phyloP scores from a whole-genome alignment of 2,329 filamentous ascomycete genomes.

The Verruconis gallopava region DNA sequence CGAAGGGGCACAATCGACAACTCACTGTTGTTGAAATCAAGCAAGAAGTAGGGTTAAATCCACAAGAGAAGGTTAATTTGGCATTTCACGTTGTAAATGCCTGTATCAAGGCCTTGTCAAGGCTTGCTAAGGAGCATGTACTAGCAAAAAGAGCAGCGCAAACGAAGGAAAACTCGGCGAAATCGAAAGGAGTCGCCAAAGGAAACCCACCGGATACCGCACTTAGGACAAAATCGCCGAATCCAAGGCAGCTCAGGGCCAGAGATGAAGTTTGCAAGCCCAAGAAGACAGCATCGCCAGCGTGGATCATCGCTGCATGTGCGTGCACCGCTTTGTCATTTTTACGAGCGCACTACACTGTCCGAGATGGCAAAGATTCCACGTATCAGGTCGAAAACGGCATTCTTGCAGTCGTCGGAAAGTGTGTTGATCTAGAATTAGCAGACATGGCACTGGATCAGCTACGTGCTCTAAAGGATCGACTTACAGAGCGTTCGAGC shows the following conservation, averaged over 20 bases:
- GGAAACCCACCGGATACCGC: background rate
- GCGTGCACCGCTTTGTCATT: slow-evolving; percentile 11
- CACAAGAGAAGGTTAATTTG: slow-evolving; percentile 51
- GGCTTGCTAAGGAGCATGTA: slow-evolving; percentile 42
- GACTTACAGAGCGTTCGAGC: too few relatives aligned
- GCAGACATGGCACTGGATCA: slow-evolving; percentile 59
- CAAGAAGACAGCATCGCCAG: background rate
- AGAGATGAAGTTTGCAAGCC: background rate
- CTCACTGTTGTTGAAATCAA: slow-evolving; percentile 2
- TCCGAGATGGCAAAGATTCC: slow-evolving; percentile 35
- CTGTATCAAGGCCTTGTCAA: slow-evolving; percentile 54
- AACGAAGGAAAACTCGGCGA: background rate
- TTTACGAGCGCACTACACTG: slow-evolving; percentile 12
- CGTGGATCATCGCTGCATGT: slow-evolving; percentile 2
- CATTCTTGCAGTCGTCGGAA: slow-evolving; percentile 55
- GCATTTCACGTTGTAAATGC: slow-evolving; percentile 63
- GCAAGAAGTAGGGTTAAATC: slow-evolving; percentile 25
- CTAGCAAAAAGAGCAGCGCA: slow-evolving; percentile 1
- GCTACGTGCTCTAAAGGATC: slow-evolving; percentile 50
- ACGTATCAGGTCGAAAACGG: slow-evolving; percentile 58
- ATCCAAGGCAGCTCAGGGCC: slow-evolving; percentile 17
- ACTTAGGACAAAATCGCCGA: slow-evolving; percentile 29
- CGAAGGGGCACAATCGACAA: background rate
- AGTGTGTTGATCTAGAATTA: slow-evolving; percentile 50
- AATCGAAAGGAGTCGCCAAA: background rate